Evolutionary conservation across 768 basidiomycete species (phyloP).

Genomic region (Trametes punicea): DNA sequence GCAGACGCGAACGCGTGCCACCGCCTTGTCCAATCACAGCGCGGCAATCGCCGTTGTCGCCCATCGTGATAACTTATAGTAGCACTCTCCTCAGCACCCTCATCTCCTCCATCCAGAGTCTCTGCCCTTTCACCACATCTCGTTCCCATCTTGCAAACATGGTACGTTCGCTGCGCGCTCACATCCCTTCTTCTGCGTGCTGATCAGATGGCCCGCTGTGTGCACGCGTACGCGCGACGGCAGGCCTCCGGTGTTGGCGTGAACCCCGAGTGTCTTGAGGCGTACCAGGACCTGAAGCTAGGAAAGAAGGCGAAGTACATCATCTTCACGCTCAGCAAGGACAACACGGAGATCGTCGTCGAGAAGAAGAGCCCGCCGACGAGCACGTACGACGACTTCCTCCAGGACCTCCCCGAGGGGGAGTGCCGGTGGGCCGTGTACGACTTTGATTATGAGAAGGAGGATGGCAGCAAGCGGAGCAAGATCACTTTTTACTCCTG

Average conservation of each 20-base stretch:
- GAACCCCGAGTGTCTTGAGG: slow-evolving; percentile 51
- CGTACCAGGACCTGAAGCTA: slow-evolving; percentile 71
- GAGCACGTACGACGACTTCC: slow-evolving; percentile 66
- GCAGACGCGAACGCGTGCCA: slow-evolving; percentile 1
- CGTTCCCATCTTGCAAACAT: slow-evolving; percentile 8
- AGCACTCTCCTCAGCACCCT: slow-evolving; percentile 5
- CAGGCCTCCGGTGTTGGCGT: slow-evolving; percentile 69
- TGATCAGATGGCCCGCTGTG: neutral
- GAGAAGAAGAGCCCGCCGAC: slow-evolving; percentile 52
- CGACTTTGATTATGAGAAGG: slow-evolving; percentile 81
- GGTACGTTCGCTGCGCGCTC: slow-evolving; percentile 12
- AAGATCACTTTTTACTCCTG: slow-evolving; percentile 85
- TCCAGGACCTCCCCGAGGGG: slow-evolving; percentile 65
- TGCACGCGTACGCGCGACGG: neutral
- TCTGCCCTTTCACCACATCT: slow-evolving; percentile 7
- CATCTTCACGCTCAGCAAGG: slow-evolving; percentile 64
- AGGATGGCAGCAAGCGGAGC: slow-evolving; percentile 73
- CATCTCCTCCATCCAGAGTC: slow-evolving; percentile 16
- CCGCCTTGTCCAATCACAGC: slow-evolving; percentile 22
- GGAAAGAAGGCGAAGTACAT: slow-evolving; percentile 80
- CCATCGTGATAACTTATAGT: slow-evolving; percentile 29
- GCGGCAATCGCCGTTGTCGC: slow-evolving; percentile 30
- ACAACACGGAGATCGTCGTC: slow-evolving; percentile 72
- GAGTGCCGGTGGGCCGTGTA: slow-evolving; percentile 91
- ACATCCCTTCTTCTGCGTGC: neutral